Evolutionary conservation across 108 stramenopile genomes (phyloP).

Genomic region (Nitzschia putrida): DNA sequence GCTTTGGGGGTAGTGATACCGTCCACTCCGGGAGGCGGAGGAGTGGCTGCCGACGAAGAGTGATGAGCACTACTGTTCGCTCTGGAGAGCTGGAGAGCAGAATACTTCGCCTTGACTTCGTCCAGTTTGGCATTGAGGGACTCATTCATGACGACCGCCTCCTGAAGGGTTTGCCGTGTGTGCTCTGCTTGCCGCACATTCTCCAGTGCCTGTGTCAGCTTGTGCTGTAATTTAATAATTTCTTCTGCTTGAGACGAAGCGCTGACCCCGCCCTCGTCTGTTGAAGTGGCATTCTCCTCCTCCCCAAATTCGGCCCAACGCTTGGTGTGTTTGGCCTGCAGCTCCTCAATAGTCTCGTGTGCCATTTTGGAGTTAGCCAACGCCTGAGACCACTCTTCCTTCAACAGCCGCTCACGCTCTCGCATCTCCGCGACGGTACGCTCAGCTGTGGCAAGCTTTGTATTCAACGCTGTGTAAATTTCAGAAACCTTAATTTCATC

Average conservation of each 20-base stretch:
- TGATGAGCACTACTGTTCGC: slow-evolving; percentile 8
- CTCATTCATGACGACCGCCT: slow-evolving; percentile 74
- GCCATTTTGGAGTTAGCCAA: slow-evolving; percentile 66
- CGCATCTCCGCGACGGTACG: slow-evolving; percentile 43
- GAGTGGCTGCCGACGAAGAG: background rate
- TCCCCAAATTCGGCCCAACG: slow-evolving; percentile 70
- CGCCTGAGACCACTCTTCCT: slow-evolving; percentile 62
- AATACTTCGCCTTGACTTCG: slow-evolving; percentile 71
- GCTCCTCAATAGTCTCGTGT: slow-evolving; percentile 64
- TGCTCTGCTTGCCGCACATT: slow-evolving; percentile 76
- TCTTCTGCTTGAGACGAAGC: slow-evolving; percentile 49
- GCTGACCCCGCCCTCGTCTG: slow-evolving; percentile 7
- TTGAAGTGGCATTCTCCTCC: background rate
- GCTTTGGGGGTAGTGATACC: slow-evolving; percentile 19
- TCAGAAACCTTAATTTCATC: slow-evolving; percentile 63
- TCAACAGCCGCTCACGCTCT: slow-evolving; percentile 37
- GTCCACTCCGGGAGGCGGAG: slow-evolving; percentile 18
- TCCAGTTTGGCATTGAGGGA: slow-evolving; percentile 65
- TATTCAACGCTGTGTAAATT: slow-evolving; percentile 58
- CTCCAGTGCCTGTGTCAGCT: slow-evolving; percentile 80
- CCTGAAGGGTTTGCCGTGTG: slow-evolving; percentile 57
- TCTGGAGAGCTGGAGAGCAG: slow-evolving; percentile 48
- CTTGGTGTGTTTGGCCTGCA: slow-evolving; percentile 65
- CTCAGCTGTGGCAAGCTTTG: slow-evolving; percentile 53
- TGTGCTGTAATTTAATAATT: slow-evolving; percentile 75